These are phyloP conservation scores for Boletus sp. DNA, from an alignment of 768 basidiomycete species.

Conservation along the genomic window DNA sequence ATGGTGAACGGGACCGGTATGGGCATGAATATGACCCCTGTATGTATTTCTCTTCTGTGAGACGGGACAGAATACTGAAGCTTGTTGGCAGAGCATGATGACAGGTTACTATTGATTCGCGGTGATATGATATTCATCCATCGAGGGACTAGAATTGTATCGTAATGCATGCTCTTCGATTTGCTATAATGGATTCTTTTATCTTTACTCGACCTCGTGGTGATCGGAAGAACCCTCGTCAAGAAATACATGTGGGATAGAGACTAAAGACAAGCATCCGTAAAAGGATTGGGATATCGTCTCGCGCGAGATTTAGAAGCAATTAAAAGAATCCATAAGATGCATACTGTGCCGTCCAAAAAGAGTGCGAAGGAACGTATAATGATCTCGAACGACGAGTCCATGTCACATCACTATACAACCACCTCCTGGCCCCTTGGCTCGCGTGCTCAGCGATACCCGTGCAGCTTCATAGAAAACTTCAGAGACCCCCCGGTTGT, in stretches of 20 bases:
- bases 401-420: slow-evolving; percentile 60
- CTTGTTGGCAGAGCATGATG: slow-evolving; percentile 54
- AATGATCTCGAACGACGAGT: background rate
- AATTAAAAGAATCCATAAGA: slow-evolving; percentile 23
- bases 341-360: slow-evolving; percentile 13
- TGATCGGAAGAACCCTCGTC: background rate
- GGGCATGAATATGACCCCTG: slow-evolving; percentile 54
- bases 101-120: slow-evolving; percentile 53
- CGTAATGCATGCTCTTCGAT: slow-evolving; percentile 24
- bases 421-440: slow-evolving; percentile 58
- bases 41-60: slow-evolving; percentile 33
- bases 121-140: background rate
- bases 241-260: slow-evolving; percentile 15
- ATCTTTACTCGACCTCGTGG: background rate
- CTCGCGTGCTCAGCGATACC: slow-evolving; percentile 72
- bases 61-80: slow-evolving; percentile 6
- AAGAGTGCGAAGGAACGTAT: slow-evolving; percentile 2
- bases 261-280: background rate
- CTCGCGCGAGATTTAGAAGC: slow-evolving; percentile 2
- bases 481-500: slow-evolving; percentile 91
- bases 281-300: background rate
- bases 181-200: slow-evolving; percentile 27
- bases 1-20: slow-evolving; percentile 52
- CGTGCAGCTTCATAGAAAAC: slow-evolving; percentile 92
- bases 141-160: slow-evolving; percentile 19